Percentiles rank a stretch among this genome's conserved stretches.
Evolutionary conservation across 306 rosid genomes (phyloP).

Genomic region (Casuarina cunninghamiana): DNA sequence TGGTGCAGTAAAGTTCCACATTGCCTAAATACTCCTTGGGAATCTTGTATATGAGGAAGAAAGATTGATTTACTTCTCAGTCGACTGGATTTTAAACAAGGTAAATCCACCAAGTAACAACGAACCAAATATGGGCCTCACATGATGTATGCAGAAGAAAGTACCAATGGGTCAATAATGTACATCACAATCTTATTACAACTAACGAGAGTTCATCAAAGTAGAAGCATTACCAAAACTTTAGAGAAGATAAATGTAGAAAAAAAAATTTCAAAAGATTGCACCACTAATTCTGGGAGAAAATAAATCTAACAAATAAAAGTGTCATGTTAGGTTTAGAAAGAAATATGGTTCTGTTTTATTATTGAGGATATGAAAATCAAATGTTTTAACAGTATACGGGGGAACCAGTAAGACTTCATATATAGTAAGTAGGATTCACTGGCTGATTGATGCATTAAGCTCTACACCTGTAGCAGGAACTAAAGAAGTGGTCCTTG

Average conservation of each 20-base stretch:
- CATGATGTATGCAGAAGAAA: conserved; percentile 4
- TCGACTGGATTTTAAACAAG: too few relatives aligned
- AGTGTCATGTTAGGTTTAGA: not conserved
- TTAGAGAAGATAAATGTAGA: not conserved
- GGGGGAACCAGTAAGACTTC: not conserved
- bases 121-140: not conserved
- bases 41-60: too few relatives aligned
- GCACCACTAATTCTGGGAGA: not conserved
- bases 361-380: not conserved
- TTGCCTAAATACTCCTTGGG: too few relatives aligned
- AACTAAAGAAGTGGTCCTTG: not conserved
- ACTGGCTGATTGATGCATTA: not conserved
- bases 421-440: not conserved
- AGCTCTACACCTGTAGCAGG: not conserved
- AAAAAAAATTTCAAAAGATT: not conserved
- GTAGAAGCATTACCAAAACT: not conserved
- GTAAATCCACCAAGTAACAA: too few relatives aligned
- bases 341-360: not conserved
- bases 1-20: too few relatives aligned
- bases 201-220: not conserved
- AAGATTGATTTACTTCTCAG: too few relatives aligned
- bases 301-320: not conserved
- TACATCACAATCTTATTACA: not conserved
- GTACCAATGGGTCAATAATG: not conserved
- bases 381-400: not conserved